Evolutionary conservation across 306 rosid genomes (phyloP).

Genomic region (Ochetophila trinervis): DNA sequence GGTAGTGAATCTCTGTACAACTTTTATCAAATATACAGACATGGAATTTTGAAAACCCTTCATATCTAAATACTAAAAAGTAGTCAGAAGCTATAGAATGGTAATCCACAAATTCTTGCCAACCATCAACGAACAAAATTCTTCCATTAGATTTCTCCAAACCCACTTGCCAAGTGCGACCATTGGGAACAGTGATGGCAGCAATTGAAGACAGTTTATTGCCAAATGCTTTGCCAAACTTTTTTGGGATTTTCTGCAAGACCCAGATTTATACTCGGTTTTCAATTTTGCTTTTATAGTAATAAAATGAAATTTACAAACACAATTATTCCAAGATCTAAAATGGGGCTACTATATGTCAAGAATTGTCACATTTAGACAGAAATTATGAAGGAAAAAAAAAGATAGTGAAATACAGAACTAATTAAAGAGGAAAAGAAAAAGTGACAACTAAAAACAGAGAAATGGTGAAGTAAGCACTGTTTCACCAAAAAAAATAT

Average conservation of each 20-base stretch:
- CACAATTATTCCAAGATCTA: too few species aligned
- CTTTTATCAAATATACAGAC: slow-evolving; percentile 20
- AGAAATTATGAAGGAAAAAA: too few species aligned
- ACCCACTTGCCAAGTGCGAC: slow-evolving; percentile 24
- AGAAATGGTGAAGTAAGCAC: too few species aligned
- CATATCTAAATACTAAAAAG: slow-evolving; percentile 26
- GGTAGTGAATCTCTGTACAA: slow-evolving; percentile 27
- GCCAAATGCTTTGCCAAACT: slow-evolving; percentile 5
- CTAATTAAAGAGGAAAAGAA: too few species aligned
- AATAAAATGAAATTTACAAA: too few species aligned
- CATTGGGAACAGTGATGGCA: slow-evolving; percentile 15
- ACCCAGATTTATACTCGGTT: not conserved
- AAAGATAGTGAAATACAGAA: too few species aligned
- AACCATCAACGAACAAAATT: slow-evolving; percentile 16
- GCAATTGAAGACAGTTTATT: slow-evolving; percentile 3
- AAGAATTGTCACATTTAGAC: too few species aligned
- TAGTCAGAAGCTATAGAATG: slow-evolving; percentile 5
- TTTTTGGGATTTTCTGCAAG: slow-evolving; percentile 20
- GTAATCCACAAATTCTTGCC: slow-evolving; percentile 20
- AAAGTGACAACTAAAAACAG: too few species aligned
- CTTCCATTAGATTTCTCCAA: slow-evolving; percentile 5
- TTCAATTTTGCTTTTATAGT: too few species aligned
- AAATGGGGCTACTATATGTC: too few species aligned
- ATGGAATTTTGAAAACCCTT: slow-evolving; percentile 24
- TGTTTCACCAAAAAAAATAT: too few species aligned